Evolutionary conservation across 2,329 filamentous ascomycete genomes (phyloP).

Genomic region (Epichloe coenophiala): DNA sequence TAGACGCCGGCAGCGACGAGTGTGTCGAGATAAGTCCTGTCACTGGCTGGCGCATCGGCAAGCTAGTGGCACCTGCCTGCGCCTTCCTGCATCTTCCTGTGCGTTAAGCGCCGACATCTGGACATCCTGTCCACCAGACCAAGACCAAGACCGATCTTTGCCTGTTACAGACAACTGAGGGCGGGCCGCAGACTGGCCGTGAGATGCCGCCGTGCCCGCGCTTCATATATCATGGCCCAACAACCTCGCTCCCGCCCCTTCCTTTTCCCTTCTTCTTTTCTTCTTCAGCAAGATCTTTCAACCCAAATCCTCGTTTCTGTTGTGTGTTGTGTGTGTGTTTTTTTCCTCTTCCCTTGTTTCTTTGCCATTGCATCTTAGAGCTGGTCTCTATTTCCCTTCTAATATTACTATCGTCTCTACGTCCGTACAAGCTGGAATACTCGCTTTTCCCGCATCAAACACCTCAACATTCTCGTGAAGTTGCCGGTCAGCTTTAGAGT

Average conservation of each 20-base stretch:
- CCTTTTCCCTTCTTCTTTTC: slow-evolving; percentile 26
- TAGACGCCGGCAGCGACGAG: slow-evolving; percentile 11
- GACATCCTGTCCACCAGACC: background rate
- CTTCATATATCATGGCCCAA: slow-evolving; percentile 2
- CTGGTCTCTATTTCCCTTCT: slow-evolving; percentile 38
- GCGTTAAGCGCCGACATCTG: slow-evolving; percentile 1
- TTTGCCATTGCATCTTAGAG: slow-evolving; percentile 29
- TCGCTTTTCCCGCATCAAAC: slow-evolving; percentile 3
- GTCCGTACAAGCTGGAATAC: slow-evolving; percentile 7
- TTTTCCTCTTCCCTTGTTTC: slow-evolving; percentile 23
- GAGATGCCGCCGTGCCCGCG: background rate
- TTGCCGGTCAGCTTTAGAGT: slow-evolving; percentile 29
- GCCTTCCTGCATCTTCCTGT: background rate
- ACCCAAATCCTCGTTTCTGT: slow-evolving; percentile 39
- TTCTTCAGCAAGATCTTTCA: slow-evolving; percentile 54
- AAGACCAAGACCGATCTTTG: background rate
- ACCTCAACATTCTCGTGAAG: slow-evolving; percentile 10
- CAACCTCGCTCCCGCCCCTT: slow-evolving; percentile 11
- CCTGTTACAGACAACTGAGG: background rate
- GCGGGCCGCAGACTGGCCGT: background rate
- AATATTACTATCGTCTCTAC: slow-evolving; percentile 17
- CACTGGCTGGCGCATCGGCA: slow-evolving; percentile 3
- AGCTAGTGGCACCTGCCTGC: background rate
- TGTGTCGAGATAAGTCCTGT: background rate
- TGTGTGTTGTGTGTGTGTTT: slow-evolving; percentile 21